Evolutionary conservation across 495 filamentous ascomycete genomes (phyloP).

Genomic region (Aeminium ludgeri): DNA sequence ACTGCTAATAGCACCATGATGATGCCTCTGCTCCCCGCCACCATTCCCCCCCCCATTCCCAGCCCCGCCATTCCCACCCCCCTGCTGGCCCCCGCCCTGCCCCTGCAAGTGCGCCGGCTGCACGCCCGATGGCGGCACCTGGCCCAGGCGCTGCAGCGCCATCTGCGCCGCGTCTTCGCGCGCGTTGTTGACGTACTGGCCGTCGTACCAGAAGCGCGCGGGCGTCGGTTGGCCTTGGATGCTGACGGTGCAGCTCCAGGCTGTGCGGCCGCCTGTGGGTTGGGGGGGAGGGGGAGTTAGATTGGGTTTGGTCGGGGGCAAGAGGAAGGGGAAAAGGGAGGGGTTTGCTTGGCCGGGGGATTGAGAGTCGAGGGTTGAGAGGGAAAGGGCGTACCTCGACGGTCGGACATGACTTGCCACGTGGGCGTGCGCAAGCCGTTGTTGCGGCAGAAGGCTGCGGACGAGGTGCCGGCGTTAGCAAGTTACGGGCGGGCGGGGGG

Average conservation of each 20-base stretch:
- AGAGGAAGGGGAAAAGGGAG: no score
- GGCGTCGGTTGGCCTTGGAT: constrained; percentile 37
- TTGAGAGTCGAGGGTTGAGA: not conserved
- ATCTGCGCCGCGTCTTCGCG: constrained; percentile 63
- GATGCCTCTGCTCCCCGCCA: not conserved
- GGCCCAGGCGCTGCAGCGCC: constrained; percentile 15
- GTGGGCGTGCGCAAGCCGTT: constrained; percentile 7
- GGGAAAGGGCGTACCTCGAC: constrained; percentile 10
- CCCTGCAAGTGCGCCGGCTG: constrained; percentile 9
- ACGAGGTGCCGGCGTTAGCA: no score
- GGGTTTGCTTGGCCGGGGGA: no score
- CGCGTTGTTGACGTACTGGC: constrained; percentile 68
- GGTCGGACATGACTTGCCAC: constrained; percentile 17
- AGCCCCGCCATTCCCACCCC: no score
- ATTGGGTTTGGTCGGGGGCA: no score
- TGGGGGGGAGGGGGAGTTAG: constrained; percentile 6
- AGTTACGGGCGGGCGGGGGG: no score
- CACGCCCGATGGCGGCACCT: constrained; percentile 6
- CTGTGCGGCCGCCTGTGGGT: constrained; percentile 62
- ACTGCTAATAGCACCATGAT: no score
- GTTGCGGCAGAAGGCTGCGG: constrained; percentile 8
- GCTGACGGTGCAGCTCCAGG: constrained; percentile 64
- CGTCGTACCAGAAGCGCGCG: constrained; percentile 86
- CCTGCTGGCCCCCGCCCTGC: no score
- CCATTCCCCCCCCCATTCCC: not conserved